Evolutionary conservation across 805 yeast genomes (phyloP), one percentile per base, ranked within the genome.

Genomic region (Ascoidea rubescens): DNA sequence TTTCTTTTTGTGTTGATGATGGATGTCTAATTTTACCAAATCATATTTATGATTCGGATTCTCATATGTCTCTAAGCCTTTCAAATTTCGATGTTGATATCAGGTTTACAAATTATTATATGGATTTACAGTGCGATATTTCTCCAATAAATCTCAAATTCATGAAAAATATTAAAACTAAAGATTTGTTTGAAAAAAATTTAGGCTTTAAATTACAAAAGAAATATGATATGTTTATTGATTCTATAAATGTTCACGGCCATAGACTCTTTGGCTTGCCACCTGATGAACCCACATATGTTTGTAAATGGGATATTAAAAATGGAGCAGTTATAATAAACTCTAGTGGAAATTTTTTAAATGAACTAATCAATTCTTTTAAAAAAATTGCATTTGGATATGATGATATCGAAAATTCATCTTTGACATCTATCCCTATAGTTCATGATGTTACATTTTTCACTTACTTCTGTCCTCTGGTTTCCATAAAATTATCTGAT

Each of bases 211-310:
- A 31, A 8, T 28, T 16, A 14, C 10, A n/a, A 8, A 17, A 37
- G 43, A 37, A 37, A 10, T 54, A 54, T 4, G 79, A 79, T 47
- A 58, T 86, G 33, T 57, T 63, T 4, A 71, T 86, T 49, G 84
- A 83, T 60, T 80, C 83, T 0, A 62, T 84, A 10, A 61, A 73
- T 2, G 71, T 87, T 30, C 95, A 87, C 64, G 95, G 96, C 0
- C 96, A 91, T 64, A 73, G 98, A 60, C 80, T 90, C 82, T 88
- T 88, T 69, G 99, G 99, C 0, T 63, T 88, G 2, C 96, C 96
- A 0, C 97, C 97, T 0, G 70, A 73, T 5, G 95, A 87, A 62
- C 88, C 91, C 0, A 87, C 97, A 0, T 93, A 87, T 62, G 80
- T 78, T 56, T 89, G 96, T 60, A 82, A 86, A 54, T 93, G 99